Evolutionary conservation across 495 filamentous ascomycete genomes (phyloP).

Genomic region (Aspergillus steynii): DNA sequence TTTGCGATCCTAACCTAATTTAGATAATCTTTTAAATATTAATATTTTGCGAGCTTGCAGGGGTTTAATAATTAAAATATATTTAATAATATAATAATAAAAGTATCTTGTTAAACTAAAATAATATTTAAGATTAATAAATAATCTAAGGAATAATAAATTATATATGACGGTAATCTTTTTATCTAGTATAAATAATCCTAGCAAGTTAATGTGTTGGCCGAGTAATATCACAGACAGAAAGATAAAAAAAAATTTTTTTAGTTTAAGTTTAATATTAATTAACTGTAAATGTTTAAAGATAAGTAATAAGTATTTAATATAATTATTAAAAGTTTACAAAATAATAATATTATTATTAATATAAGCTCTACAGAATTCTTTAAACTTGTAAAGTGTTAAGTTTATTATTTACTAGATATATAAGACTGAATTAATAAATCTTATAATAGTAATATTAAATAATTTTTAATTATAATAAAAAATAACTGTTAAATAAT

Average conservation of each 20-base stretch:
- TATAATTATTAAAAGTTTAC: background rate
- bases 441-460: background rate
- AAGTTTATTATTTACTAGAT: too few species aligned
- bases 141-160: background rate
- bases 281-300: slow-evolving; percentile 3
- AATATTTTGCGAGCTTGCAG: too few species aligned
- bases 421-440: background rate
- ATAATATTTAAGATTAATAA: background rate
- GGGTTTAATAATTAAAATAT: slow-evolving; percentile 3
- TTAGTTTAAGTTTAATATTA: background rate
- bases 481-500: too few species aligned
- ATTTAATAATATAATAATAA: background rate
- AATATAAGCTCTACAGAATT: too few species aligned
- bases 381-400: too few species aligned
- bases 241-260: slow-evolving; percentile 2
- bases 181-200: background rate
- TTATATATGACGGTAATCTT: background rate
- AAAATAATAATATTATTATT: too few species aligned
- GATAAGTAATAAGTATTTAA: background rate
- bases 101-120: background rate
- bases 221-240: background rate
- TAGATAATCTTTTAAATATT: slow-evolving; percentile 4
- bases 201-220: background rate
- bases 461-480: too few species aligned
- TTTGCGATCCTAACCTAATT: background rate